These are phyloP conservation scores for Catharanthus roseus DNA, from an alignment of 257 asterid genomes.

Conservation along the genomic window DNA sequence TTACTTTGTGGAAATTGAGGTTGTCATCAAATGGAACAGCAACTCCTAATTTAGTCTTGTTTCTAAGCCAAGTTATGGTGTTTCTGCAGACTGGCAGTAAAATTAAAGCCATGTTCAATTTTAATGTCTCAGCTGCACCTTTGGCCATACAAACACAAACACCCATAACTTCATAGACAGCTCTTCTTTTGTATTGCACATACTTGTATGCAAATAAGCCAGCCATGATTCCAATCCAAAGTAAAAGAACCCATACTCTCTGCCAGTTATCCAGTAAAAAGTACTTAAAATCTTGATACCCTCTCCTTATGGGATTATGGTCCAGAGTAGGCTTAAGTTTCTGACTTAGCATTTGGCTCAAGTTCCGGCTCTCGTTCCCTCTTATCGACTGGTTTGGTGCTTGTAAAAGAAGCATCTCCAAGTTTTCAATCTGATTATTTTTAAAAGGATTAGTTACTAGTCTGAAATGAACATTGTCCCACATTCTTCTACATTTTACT, in stretches of 20 bases:
- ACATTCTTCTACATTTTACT: background rate
- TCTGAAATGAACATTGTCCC: background rate
- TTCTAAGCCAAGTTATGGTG: conserved; percentile 90
- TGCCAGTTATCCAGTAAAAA: conserved; percentile 82
- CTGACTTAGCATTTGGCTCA: conserved; percentile 87
- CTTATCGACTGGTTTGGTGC: conserved; percentile 57
- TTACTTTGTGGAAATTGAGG: conserved; percentile 76
- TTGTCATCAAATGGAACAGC: conserved; percentile 84
- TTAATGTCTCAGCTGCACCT: conserved; percentile 95
- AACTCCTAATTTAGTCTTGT: conserved; percentile 56
- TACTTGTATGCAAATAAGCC: conserved; percentile 73
- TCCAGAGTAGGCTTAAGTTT: conserved; percentile 66
- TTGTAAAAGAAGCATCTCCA: conserved; percentile 84
- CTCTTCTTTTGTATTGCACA: conserved; percentile 48
- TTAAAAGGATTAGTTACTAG: background rate
- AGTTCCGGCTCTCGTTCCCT: conserved; percentile 65
- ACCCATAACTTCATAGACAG: conserved; percentile 63
- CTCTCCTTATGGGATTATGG: conserved; percentile 32
- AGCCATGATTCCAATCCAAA: conserved; percentile 88
- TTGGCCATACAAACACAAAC: conserved; percentile 83
- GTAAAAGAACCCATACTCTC: conserved; percentile 76
- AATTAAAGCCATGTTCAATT: conserved; percentile 89
- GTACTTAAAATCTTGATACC: conserved; percentile 51
- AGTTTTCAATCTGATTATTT: conserved; percentile 56
- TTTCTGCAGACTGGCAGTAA: conserved; percentile 81